Evolutionary conservation across 2,329 filamentous ascomycete genomes (phyloP), one percentile per base, ranked within the genome.

Genomic region (Sporothrix sp.): DNA sequence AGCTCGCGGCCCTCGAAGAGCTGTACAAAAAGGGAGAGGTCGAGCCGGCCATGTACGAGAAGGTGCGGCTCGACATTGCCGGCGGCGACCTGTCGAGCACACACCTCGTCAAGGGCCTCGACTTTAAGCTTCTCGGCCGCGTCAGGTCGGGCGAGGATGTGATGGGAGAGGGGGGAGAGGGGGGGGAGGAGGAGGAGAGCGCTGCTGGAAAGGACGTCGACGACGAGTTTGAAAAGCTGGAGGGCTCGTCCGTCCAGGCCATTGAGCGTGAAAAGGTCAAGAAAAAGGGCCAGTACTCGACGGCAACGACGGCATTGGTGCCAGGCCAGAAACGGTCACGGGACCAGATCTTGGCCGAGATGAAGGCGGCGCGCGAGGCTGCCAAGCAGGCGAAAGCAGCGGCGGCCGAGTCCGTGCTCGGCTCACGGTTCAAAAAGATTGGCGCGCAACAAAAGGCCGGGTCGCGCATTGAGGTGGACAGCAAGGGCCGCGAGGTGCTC

Each of bases 71-170:
- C 56, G 78, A 94, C 58, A 87, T 96, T 50, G 79, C 87, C 1
- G 90, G 89, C 3, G 91, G 90, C 7, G 85, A 95, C 63, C 68
- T 90, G 20, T 72, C 72, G 13, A 87, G 81, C 59, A 95, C 89
- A 13, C 88, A 95, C 72, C 68, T 96, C 57, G 84, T 97, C 43
- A 97, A 96, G 63, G 93, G 93, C 0, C 68, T 98, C 45, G 93
- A 98, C 66, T 85, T 88, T 63, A 85, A 85, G 64, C 71, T 97
- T 11, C 70, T 90, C 25, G 79, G 85, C 64, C 74, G 82, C 57
- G 75, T 85, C 53, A 76, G 76, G 54, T 76, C 74, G 50, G 86
- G 85, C 36, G 85, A 89, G 63, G 70, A 90, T 65, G 74, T 87
- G 75, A 72, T 57, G 65, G 61, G n/a, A 66, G 68, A 5, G 61